phyloP scores from a whole-genome alignment of 2,329 filamentous ascomycete species.

The Pseudocercospora fuligena region DNA sequence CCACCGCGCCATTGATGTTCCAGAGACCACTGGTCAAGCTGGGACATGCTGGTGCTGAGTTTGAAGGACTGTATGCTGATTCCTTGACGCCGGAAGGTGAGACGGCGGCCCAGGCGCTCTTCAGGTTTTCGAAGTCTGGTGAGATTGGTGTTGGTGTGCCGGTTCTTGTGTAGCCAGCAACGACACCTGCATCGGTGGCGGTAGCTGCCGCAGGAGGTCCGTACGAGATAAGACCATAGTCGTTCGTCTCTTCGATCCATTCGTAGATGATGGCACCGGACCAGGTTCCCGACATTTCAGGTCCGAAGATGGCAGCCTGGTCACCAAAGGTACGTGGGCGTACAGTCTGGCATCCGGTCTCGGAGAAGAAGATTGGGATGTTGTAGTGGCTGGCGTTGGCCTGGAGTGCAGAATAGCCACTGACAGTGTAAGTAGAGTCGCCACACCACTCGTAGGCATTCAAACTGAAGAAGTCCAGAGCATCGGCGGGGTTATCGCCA shows the following conservation, averaged over 20 bases:
- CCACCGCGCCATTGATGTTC: constrained; percentile 71
- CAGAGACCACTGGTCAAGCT: constrained; percentile 70
- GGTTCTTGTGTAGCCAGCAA: constrained; percentile 70
- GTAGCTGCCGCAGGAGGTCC: constrained; percentile 62
- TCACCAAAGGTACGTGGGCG: constrained; percentile 69
- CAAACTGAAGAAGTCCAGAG: constrained; percentile 80
- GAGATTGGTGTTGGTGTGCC: constrained; percentile 74
- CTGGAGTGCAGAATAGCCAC: constrained; percentile 74
- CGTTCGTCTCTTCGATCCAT: constrained; percentile 83
- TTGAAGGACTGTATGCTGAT: constrained; percentile 66
- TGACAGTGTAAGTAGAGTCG: constrained; percentile 42
- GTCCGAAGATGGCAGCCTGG: constrained; percentile 76
- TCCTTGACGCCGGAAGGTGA: constrained; percentile 70
- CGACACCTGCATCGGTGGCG: constrained; percentile 47
- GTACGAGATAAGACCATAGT: constrained; percentile 81
- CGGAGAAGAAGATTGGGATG: constrained; percentile 88
- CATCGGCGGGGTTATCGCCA: constrained; percentile 69
- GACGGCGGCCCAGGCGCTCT: constrained; percentile 74
- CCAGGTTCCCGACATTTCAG: constrained; percentile 70
- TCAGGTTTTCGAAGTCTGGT: constrained; percentile 80
- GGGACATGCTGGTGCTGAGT: constrained; percentile 71
- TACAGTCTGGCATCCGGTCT: constrained; percentile 79
- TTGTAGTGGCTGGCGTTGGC: constrained; percentile 70
- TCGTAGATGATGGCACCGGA: constrained; percentile 86
- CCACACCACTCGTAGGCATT: constrained; percentile 62